These are phyloP conservation scores for Graphilbum fragrans DNA, from an alignment of 2,329 filamentous ascomycete genomes.

Conservation along the genomic window DNA sequence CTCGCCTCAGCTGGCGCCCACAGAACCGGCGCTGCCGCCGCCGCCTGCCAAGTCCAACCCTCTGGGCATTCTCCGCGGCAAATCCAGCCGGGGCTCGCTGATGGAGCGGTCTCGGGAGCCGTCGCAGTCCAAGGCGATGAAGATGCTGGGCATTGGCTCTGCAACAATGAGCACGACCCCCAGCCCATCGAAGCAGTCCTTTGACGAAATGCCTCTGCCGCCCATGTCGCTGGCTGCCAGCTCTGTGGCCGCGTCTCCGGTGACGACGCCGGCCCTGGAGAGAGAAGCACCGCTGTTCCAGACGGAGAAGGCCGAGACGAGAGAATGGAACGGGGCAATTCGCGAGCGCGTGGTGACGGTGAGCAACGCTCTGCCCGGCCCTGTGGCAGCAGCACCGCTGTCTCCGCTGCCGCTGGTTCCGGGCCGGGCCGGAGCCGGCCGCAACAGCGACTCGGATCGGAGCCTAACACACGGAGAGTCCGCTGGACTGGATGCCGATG, in stretches of 20 bases:
- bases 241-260: not conserved
- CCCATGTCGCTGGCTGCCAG: not conserved
- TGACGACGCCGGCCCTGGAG: not conserved
- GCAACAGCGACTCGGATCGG: not conserved
- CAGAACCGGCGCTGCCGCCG: constrained; percentile 21
- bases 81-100: constrained; percentile 57
- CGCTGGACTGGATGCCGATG: not conserved
- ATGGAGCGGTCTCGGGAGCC: constrained; percentile 29
- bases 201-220: constrained; percentile 16
- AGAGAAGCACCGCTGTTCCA: not conserved
- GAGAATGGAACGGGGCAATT: not conserved
- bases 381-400: not conserved
- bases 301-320: not conserved
- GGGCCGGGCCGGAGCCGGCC: not conserved
- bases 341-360: too few relatives aligned
- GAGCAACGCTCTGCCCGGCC: too few relatives aligned
- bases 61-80: constrained; percentile 51
- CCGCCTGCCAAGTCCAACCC: constrained; percentile 35
- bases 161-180: constrained; percentile 26
- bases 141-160: constrained; percentile 45
- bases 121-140: constrained; percentile 42
- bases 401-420: not conserved
- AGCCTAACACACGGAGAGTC: not conserved
- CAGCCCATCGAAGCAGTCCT: constrained; percentile 24
- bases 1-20: constrained; percentile 25